Base-by-base conservation (phyloP, 2,329 filamentous ascomycete species). In the Paracorniculantispora psalliotae region DNA sequence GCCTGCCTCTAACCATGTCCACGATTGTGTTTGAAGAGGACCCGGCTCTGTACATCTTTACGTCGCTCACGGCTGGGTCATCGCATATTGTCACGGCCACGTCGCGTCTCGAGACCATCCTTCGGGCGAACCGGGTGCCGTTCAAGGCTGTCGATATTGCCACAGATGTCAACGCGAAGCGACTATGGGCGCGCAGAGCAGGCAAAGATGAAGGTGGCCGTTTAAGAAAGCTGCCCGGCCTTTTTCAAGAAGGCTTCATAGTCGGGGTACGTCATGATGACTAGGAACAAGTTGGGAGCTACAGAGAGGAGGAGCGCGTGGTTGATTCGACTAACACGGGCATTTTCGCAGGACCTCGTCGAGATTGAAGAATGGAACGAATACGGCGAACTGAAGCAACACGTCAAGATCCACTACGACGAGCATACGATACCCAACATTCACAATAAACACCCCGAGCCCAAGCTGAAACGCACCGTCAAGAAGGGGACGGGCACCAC, bases 361-460 rank as follows among this genome's bases (percentile, higher is more conserved):
- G 88, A 97, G 74, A 86, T 97, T 63, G 94, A 99, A 75, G 94
- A 99, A 72, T 97, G 93, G 94, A 99, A 99, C 78, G 94, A 99
- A 73, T 97, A 96, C 74, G 92, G 92, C 74, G 93, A 97, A 76
- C 83, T 99, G 62, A 91, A 92, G 73, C 85, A 93, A 74, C 89
- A 93, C 67, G 85, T 97, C 67, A 86, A 81, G 61, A 83, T 88
- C 65, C 84, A 82, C 74, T 82, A 82, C 71, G 83, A 86, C 75
- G 83, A 86, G 65, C 77, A 77, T 67, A 85, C 82, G 51, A 82
- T 84, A 65, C 80, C 82, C 35, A 71, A 78, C 70, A 79, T 82
- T 74, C 71, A 77, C 75, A 72, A 82, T 65, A 78, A 80, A 55
- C 78, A 80, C 17, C 76, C 77, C 47, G 73, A 75, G 37, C 72